A percentile compares a stretch with the other conserved stretches of the same genome.
phyloP scores from a whole-genome alignment of 139 green algal genomes.

The Tetratostichococcus sp. region DNA sequence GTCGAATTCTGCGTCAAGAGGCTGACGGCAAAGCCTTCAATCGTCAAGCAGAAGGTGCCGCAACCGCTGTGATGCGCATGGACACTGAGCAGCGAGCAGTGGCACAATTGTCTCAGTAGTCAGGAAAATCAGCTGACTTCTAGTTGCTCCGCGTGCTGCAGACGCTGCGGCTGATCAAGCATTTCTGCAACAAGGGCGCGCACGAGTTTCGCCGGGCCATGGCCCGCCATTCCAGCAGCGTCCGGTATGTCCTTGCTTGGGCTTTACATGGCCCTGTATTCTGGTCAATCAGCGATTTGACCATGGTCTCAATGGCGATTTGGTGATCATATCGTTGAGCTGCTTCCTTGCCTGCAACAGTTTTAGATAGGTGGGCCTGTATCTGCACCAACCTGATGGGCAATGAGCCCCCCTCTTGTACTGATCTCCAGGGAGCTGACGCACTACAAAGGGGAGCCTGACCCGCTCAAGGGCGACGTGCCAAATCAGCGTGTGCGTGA shows the following conservation, averaged over 20 bases:
- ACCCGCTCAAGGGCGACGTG: constrained; percentile 60
- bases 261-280: neutral
- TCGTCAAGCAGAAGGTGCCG: constrained; percentile 74
- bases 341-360: too few relatives aligned
- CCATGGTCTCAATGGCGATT: too few relatives aligned
- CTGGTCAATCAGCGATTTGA: neutral
- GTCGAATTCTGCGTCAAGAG: constrained; percentile 49
- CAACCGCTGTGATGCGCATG: too few relatives aligned
- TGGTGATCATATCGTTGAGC: too few relatives aligned
- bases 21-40: constrained; percentile 47
- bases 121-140: too few relatives aligned
- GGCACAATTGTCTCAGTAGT: too few relatives aligned
- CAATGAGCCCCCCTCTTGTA: too few relatives aligned
- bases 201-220: constrained; percentile 59
- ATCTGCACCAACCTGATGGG: too few relatives aligned
- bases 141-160: constrained; percentile 27
- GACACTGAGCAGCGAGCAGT: too few relatives aligned
- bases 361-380: too few relatives aligned
- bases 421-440: constrained; percentile 55
- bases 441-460: constrained; percentile 50
- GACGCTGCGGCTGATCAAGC: constrained; percentile 67
- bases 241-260: constrained; percentile 35
- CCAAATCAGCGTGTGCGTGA: constrained; percentile 57
- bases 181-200: constrained; percentile 57
- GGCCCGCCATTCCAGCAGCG: constrained; percentile 34